These are phyloP conservation scores for Cercophora scortea DNA, from an alignment of 495 filamentous ascomycete species.

Conservation along the genomic window DNA sequence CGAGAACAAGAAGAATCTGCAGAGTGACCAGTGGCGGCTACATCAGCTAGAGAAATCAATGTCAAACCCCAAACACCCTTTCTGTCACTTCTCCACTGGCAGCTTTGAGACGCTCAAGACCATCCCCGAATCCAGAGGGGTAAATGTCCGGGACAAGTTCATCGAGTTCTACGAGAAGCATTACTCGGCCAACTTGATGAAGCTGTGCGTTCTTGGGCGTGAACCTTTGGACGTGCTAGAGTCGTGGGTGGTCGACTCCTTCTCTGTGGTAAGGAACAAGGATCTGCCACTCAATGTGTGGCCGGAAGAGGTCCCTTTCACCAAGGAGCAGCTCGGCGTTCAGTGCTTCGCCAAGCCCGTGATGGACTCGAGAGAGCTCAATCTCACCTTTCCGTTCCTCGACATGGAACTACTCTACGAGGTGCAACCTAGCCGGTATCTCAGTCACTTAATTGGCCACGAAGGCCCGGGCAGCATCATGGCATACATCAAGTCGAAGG, in stretches of 20 bases:
- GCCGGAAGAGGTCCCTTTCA: slow-evolving; percentile 65
- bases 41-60: slow-evolving; percentile 87
- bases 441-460: slow-evolving; percentile 91
- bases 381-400: slow-evolving; percentile 80
- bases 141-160: slow-evolving; percentile 88
- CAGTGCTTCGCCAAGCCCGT: slow-evolving; percentile 94
- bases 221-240: slow-evolving; percentile 87
- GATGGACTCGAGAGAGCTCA: slow-evolving; percentile 81
- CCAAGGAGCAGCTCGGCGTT: slow-evolving; percentile 58
- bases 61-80: slow-evolving; percentile 88
- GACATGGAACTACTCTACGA: slow-evolving; percentile 82
- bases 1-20: slow-evolving; percentile 99
- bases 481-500: slow-evolving; percentile 88
- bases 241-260: slow-evolving; percentile 80
- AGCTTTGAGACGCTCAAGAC: slow-evolving; percentile 87
- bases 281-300: slow-evolving; percentile 73
- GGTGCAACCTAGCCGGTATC: slow-evolving; percentile 79
- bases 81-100: slow-evolving; percentile 91
- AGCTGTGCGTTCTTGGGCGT: slow-evolving; percentile 82
- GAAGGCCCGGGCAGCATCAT: slow-evolving; percentile 96
- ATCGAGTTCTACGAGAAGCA: slow-evolving; percentile 86
- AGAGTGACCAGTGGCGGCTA: slow-evolving; percentile 88
- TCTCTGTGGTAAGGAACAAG: slow-evolving; percentile 79
- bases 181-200: slow-evolving; percentile 95
- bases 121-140: slow-evolving; percentile 67